Percentiles rank a stretch among this genome's conserved stretches.
These are phyloP conservation scores for Copromyces sp. DNA, from an alignment of 495 filamentous ascomycete genomes.

Conservation along the genomic window DNA sequence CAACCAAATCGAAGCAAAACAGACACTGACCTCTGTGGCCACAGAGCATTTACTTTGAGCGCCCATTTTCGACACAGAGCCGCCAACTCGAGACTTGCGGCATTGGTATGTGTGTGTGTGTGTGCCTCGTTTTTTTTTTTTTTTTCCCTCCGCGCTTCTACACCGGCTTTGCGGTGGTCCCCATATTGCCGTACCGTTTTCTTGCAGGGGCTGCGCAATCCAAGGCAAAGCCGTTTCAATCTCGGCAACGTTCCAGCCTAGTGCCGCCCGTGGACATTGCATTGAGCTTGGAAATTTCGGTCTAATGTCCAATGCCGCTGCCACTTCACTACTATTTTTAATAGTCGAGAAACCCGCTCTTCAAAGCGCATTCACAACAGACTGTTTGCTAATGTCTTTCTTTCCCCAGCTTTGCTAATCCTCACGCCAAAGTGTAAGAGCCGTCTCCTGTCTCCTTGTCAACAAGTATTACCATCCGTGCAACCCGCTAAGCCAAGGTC, in stretches of 20 bases:
- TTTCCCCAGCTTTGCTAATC: neutral
- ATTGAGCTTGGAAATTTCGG: slow-evolving; percentile 25
- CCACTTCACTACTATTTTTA: slow-evolving; percentile 14
- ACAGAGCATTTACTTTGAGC: neutral
- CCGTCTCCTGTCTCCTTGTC: neutral
- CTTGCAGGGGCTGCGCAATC: slow-evolving; percentile 1
- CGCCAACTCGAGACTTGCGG: neutral
- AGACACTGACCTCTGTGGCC: neutral
- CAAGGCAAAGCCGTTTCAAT: slow-evolving; percentile 30
- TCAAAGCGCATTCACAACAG: neutral
- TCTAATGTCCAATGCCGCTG: slow-evolving; percentile 9
- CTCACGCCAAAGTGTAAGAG: neutral
- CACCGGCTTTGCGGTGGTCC: slow-evolving; percentile 8
- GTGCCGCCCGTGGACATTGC: slow-evolving; percentile 22
- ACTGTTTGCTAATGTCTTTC: neutral
- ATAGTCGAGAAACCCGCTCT: slow-evolving; percentile 2
- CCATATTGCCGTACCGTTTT: neutral
- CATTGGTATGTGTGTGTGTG: slow-evolving; percentile 4
- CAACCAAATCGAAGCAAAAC: neutral
- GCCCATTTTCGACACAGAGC: neutral
- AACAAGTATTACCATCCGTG: neutral
- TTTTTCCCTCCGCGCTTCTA: neutral
- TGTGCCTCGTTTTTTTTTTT: neutral
- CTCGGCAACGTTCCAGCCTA: slow-evolving; percentile 34
- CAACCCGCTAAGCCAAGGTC: neutral